Evolutionary conservation across 495 filamentous ascomycete genomes (phyloP).

Genomic region (Aspergillus nanangensis): DNA sequence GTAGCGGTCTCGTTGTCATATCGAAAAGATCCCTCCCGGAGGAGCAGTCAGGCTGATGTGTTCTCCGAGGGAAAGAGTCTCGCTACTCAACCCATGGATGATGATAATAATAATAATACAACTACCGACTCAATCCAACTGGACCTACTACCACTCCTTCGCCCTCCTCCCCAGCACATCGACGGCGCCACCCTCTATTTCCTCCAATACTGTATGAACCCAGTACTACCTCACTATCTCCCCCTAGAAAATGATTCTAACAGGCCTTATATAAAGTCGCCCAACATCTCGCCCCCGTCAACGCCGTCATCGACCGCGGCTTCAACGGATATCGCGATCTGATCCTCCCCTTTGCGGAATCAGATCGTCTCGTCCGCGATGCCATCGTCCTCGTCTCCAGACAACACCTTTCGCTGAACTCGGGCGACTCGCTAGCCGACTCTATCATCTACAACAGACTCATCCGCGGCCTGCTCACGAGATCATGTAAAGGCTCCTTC

Average conservation of each 20-base stretch:
- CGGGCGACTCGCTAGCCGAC: neutral
- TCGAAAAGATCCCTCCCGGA: neutral
- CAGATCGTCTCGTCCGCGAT: neutral
- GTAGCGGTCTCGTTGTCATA: neutral
- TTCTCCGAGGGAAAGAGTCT: neutral
- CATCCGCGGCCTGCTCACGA: neutral
- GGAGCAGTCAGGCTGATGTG: neutral
- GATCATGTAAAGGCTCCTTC: too few relatives aligned
- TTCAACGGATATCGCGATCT: slow-evolving; percentile 10
- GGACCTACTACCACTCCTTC: too few relatives aligned
- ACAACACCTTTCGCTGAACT: slow-evolving; percentile 1
- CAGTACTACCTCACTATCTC: neutral
- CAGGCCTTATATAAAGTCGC: neutral
- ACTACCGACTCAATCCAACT: too few relatives aligned
- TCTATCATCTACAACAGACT: neutral
- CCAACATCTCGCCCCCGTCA: slow-evolving; percentile 2
- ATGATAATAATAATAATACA: too few relatives aligned
- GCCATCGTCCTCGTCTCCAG: slow-evolving; percentile 2
- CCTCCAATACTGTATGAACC: slow-evolving; percentile 2
- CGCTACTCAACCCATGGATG: too few relatives aligned
- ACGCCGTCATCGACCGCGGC: slow-evolving; percentile 4
- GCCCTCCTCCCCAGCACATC: too few relatives aligned
- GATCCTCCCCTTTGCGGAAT: slow-evolving; percentile 7
- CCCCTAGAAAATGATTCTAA: neutral
- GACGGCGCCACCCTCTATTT: too few relatives aligned